phyloP scores from a whole-genome alignment of 2,329 filamentous ascomycete genomes.

The Periconia sp. region DNA sequence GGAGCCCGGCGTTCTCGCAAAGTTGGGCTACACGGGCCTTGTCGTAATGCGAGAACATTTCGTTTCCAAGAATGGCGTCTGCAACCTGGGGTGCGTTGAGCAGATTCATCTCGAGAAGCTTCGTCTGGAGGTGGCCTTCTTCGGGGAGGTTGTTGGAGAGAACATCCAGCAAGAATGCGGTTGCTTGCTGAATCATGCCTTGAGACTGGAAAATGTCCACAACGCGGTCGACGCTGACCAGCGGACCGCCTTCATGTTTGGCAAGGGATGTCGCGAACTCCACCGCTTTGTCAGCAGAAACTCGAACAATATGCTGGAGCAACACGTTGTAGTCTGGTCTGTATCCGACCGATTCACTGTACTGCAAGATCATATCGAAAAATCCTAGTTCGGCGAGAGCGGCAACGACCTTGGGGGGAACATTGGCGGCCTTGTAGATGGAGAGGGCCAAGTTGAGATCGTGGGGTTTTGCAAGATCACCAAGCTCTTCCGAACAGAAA shows the following conservation, averaged over 20 bases:
- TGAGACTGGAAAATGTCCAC: constrained; percentile 98
- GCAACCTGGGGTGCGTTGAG: constrained; percentile 96
- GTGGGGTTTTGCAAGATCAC: constrained; percentile 88
- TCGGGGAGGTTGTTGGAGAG: constrained; percentile 94
- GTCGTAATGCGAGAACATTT: constrained; percentile 98
- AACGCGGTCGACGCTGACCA: constrained; percentile 91
- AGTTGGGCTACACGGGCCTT: constrained; percentile 83
- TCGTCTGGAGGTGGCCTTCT: constrained; percentile 89
- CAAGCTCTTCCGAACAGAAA: constrained; percentile 92
- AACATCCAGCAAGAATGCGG: constrained; percentile 95
- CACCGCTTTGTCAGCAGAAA: constrained; percentile 77
- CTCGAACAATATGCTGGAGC: constrained; percentile 72
- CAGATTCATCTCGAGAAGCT: constrained; percentile 96
- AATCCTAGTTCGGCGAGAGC: constrained; percentile 94
- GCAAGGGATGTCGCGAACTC: constrained; percentile 94
- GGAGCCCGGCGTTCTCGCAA: constrained; percentile 88
- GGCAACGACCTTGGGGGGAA: constrained; percentile 91
- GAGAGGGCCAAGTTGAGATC: constrained; percentile 84
- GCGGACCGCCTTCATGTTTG: constrained; percentile 81
- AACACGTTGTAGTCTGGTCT: constrained; percentile 94
- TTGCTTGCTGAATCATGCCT: constrained; percentile 96
- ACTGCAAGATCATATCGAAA: constrained; percentile 95
- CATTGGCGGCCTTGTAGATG: constrained; percentile 89
- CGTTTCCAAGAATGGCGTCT: constrained; percentile 94
- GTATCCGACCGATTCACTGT: constrained; percentile 81